Evolutionary conservation across 2,329 filamentous ascomycete genomes (phyloP).

Genomic region (Neonectria neomacrospora): DNA sequence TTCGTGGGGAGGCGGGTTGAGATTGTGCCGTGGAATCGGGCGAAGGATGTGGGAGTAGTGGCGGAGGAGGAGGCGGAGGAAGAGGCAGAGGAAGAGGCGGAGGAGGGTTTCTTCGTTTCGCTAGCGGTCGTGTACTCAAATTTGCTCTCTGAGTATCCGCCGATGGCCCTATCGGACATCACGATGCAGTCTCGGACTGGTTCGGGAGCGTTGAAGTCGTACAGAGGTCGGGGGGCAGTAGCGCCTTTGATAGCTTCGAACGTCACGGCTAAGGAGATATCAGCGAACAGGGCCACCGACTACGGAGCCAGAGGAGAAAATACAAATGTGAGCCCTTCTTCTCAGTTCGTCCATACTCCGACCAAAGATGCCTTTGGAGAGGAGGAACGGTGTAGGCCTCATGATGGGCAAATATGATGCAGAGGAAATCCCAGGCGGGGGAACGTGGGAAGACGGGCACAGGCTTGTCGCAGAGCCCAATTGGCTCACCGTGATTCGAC

Average conservation of each 20-base stretch:
- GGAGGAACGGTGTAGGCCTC: slow-evolving; percentile 57
- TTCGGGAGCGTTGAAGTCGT: slow-evolving; percentile 67
- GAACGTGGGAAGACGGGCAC: neutral
- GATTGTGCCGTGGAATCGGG: slow-evolving; percentile 87
- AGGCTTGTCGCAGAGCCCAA: slow-evolving; percentile 36
- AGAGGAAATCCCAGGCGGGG: slow-evolving; percentile 1
- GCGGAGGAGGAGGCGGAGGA: slow-evolving; percentile 29
- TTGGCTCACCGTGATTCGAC: slow-evolving; percentile 44
- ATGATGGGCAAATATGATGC: slow-evolving; percentile 50
- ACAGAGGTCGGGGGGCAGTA: slow-evolving; percentile 70
- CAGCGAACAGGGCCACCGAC: neutral
- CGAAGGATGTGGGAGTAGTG: slow-evolving; percentile 61
- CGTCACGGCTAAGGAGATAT: slow-evolving; percentile 66
- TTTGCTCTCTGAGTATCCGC: slow-evolving; percentile 81
- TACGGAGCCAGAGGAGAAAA: no score
- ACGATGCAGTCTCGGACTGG: slow-evolving; percentile 70
- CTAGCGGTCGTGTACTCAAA: slow-evolving; percentile 70
- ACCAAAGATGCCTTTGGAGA: slow-evolving; percentile 65
- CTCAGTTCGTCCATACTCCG: slow-evolving; percentile 71
- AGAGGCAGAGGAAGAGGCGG: slow-evolving; percentile 4
- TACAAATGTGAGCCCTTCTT: slow-evolving; percentile 67
- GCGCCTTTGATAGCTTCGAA: slow-evolving; percentile 76
- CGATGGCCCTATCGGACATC: slow-evolving; percentile 88
- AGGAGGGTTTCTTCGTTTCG: slow-evolving; percentile 4
- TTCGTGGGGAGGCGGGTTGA: slow-evolving; percentile 84